A percentile compares a stretch with the other conserved stretches of the same genome.
Conservation (phyloP, 2,329 filamentous ascomycete species). For the Pestalotiopsis sp. region DNA sequence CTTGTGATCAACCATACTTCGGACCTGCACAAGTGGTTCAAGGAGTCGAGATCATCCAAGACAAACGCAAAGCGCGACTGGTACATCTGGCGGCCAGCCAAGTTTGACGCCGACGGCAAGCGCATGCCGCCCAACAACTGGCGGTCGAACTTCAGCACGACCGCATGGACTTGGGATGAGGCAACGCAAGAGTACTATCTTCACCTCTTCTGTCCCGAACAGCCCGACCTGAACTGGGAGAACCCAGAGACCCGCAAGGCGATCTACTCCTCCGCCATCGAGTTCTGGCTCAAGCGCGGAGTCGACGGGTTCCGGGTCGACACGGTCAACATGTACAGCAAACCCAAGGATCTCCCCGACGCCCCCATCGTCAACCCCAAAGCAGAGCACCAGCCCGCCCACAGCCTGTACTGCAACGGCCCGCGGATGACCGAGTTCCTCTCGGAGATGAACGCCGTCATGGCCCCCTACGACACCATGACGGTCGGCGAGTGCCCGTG, state of each 20-base stretch:
- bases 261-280: slow-evolving; percentile 67
- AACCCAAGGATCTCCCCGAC: slow-evolving; percentile 58
- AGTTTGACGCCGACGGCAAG: slow-evolving; percentile 34
- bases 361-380: slow-evolving; percentile 39
- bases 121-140: slow-evolving; percentile 46
- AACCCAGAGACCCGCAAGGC: slow-evolving; percentile 64
- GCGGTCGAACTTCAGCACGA: slow-evolving; percentile 43
- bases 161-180: slow-evolving; percentile 52
- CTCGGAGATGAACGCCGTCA: slow-evolving; percentile 46
- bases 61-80: slow-evolving; percentile 53
- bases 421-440: slow-evolving; percentile 57
- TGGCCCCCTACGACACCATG: slow-evolving; percentile 52
- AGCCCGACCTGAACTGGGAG: slow-evolving; percentile 81
- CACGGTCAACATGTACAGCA: slow-evolving; percentile 69
- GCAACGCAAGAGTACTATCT: slow-evolving; percentile 59
- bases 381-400: slow-evolving; percentile 35
- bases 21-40: slow-evolving; percentile 56
- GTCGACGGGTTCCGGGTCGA: slow-evolving; percentile 69
- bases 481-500: slow-evolving; percentile 56
- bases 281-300: slow-evolving; percentile 73
- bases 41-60: slow-evolving; percentile 51
- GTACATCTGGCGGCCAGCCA: slow-evolving; percentile 56
- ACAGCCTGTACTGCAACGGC: slow-evolving; percentile 52
- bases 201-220: slow-evolving; percentile 68
- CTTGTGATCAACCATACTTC: slow-evolving; percentile 34